Base-by-base conservation (phyloP, 148 eudicot genomes). In the Agrostemma githago region DNA sequence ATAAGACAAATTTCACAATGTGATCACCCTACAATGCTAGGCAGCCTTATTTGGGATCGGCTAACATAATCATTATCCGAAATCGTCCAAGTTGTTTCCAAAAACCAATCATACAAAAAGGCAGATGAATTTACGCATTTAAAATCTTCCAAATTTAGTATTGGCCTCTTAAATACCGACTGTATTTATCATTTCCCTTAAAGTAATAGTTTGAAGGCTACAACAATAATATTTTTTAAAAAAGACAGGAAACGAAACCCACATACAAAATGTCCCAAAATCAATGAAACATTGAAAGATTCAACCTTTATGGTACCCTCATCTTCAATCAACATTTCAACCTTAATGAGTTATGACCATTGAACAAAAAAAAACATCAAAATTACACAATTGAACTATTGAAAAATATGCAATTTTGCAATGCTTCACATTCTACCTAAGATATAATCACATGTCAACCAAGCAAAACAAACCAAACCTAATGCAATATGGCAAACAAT, bases 1-100 rank as follows among this genome's bases (percentile, higher is more conserved):
- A 76, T 57, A 65, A 10, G 19, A 6, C 59, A 62, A 4, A 17
- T 2, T 65, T 17, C 51, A 72, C 10, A 72, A 69, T 79, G 68
- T 57, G 58, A 78, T 78, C 72, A n/a, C 48, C 66, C 75, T 26
- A 26, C 34, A 26, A 26, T 26, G 34, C 34, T 26, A 26, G 34
- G 34, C 34, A 26, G 34, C 34, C 34, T 26, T 26, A 26, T 26
- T 26, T 26, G 34, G 34, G 34, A 26, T 26, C 34, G 34, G 34
- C 34, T 26, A 26, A 26, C 34, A 26, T 26, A 26, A 26, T 26
- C 34, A 26, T 26, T 26, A 71, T 62, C n/a, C 20, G 21, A 77
- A 15, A 26, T 26, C 34, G 34, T 26, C 34, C 34, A 26, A 26
- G 34, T 26, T 1, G 0, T 26, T 1, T 26, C 10, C 6, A 21